Base-by-base conservation (phyloP, 2,329 filamentous ascomycete species). In the Botrytis pseudocinerea region DNA sequence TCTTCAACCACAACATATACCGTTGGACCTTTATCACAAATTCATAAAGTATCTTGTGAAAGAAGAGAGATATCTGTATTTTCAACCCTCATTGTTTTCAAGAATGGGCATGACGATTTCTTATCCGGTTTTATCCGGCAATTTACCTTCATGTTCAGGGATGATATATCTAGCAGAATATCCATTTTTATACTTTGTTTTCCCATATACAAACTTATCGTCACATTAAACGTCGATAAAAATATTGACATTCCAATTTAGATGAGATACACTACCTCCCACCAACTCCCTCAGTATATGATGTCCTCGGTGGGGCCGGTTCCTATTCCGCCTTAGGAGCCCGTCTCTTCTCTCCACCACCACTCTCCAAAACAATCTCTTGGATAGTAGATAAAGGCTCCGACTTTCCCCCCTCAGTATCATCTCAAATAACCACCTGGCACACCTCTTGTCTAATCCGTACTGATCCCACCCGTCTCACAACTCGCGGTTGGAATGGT, bases 361-460 rank as follows among this genome's bases (percentile, higher is more conserved):
- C 86, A 35, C 80, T 82, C 12, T 92, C 93, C 35, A 85, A 84
- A 54, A 86, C 88, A 3, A 89, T 98, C 9, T 94, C 93, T 76
- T 98, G 95, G 95, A 91, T 98, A 75, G 89, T 98, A 61, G 95
- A 99, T 82, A 89, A 90, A 78, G 96, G 96, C 44, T 91, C 89
- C 25, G 96, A 98, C 82, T 98, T 98, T 77, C 95, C 95, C 0
- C 76, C 84, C 0, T 83, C 87, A 20, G 85, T 97, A 70, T 87
- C 87, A 65, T 80, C 85, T 2, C 85, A 88, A 61, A 90, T 99
- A 76, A 83, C 87, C 22, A 86, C 88, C 61, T 98, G 96, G 95
- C 83, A 90, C 25, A 97, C 95, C 1, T 88, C 89, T 9, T 92
- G 89, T 32, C 79, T 94, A 25, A 69, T 74, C 76, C 89, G 94